Evolutionary conservation across 2,329 filamentous ascomycete species (phyloP).

Genomic region (Talaromyces sp.): DNA sequence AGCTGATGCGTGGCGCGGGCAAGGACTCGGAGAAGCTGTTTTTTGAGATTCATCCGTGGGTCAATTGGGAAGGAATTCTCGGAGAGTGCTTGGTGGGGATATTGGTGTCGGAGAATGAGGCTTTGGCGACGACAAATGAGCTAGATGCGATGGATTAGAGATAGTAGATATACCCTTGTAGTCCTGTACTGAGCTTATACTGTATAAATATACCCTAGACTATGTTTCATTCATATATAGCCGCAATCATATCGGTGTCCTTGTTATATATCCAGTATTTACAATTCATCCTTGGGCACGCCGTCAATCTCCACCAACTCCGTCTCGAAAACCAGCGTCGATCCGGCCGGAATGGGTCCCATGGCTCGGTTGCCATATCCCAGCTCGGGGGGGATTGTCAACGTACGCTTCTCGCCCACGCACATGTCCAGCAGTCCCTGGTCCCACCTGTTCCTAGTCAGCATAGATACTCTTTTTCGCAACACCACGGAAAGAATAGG

Average conservation of each 20-base stretch:
- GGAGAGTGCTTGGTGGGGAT: constrained; percentile 57
- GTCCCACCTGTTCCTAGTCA: constrained; percentile 63
- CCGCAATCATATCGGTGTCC: neutral
- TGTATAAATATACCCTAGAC: neutral
- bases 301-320: constrained; percentile 80
- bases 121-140: constrained; percentile 22
- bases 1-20: constrained; percentile 58
- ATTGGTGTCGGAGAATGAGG: constrained; percentile 51
- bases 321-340: constrained; percentile 86
- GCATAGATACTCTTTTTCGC: neutral
- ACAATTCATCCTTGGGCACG: constrained; percentile 49
- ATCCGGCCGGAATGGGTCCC: constrained; percentile 76
- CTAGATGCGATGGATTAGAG: constrained; percentile 58
- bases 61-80: constrained; percentile 63
- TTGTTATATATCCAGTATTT: constrained; percentile 8
- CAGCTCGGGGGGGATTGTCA: constrained; percentile 82
- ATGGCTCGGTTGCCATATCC: constrained; percentile 72
- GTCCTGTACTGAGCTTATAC: neutral
- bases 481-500: constrained; percentile 5
- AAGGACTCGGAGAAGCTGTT: constrained; percentile 61
- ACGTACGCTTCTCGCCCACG: constrained; percentile 81
- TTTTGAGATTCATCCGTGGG: constrained; percentile 61
- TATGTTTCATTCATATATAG: neutral
- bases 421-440: constrained; percentile 89
- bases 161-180: neutral